Evolutionary conservation across 768 basidiomycete genomes (phyloP).

Genomic region (Pilatotrama ljubarskyi): DNA sequence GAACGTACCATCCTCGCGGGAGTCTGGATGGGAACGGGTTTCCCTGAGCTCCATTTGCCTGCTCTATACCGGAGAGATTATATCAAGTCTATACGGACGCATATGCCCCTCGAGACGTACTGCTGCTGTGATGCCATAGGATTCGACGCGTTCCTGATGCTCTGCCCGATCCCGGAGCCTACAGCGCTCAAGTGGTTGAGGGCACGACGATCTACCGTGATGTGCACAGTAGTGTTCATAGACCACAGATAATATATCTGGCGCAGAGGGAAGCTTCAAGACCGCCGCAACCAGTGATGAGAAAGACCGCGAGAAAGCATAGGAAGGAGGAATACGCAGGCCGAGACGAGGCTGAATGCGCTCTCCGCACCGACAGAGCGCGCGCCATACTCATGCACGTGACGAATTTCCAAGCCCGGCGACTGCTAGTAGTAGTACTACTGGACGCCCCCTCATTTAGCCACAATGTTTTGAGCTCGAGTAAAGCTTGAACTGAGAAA

Average conservation of each 20-base stretch:
- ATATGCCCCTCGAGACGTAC: neutral
- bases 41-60: neutral
- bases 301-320: neutral
- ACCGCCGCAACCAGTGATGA: neutral
- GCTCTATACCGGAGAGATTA: neutral
- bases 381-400: neutral
- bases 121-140: neutral
- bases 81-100: neutral
- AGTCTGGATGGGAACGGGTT: neutral
- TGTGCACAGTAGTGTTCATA: neutral
- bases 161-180: neutral
- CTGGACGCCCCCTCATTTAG: neutral
- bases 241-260: neutral
- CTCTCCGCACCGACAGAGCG: neutral
- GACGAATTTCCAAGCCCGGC: neutral
- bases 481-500: too few relatives aligned
- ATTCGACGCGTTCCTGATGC: conserved; percentile 9
- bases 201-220: neutral
- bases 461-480: neutral
- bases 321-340: neutral
- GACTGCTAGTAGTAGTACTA: neutral
- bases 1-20: conserved; percentile 1
- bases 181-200: conserved; percentile 1
- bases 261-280: too few relatives aligned
- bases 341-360: neutral